Percentiles rank a stretch among this genome's conserved stretches.
phyloP scores from a whole-genome alignment of 176 grass and related monocot species.

The Oropetium thomaeum region DNA sequence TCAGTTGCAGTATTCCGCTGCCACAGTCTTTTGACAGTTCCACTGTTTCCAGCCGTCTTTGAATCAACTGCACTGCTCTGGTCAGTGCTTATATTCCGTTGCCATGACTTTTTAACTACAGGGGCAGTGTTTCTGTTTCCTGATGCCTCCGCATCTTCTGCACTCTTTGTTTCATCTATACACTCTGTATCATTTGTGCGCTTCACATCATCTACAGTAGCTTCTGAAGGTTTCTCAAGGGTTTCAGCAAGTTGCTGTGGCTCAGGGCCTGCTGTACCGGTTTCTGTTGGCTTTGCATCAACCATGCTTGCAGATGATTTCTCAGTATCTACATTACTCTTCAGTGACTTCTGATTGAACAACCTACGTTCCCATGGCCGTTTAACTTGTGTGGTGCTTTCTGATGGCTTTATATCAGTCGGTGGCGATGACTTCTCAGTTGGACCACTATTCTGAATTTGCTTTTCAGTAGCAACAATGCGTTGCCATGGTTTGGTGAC shows the following conservation, averaged over 20 bases:
- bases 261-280: slow-evolving; percentile 17
- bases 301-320: slow-evolving; percentile 16
- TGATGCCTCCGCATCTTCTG: slow-evolving; percentile 30
- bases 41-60: slow-evolving; percentile 35
- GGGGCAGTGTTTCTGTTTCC: slow-evolving; percentile 24
- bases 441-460: slow-evolving; percentile 25
- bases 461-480: slow-evolving; percentile 29
- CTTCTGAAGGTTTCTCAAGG: slow-evolving; percentile 27
- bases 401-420: slow-evolving; percentile 28
- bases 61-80: slow-evolving; percentile 37
- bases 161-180: slow-evolving; percentile 10
- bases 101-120: slow-evolving; percentile 39
- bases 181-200: not conserved
- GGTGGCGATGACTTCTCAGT: slow-evolving; percentile 29
- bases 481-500: slow-evolving; percentile 44
- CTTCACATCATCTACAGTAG: slow-evolving; percentile 2
- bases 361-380: slow-evolving; percentile 34
- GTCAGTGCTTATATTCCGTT: slow-evolving; percentile 18
- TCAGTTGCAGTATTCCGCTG: slow-evolving; percentile 27
- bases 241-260: slow-evolving; percentile 24
- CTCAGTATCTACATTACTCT: slow-evolving; percentile 22
- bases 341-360: slow-evolving; percentile 32
- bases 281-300: slow-evolving; percentile 42
- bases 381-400: slow-evolving; percentile 41
- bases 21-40: slow-evolving; percentile 42